Percentiles rank a stretch among this genome's conserved stretches.
Conservation (phyloP, 2,329 filamentous ascomycete genomes). For the Pyrenochaeta sp. region DNA sequence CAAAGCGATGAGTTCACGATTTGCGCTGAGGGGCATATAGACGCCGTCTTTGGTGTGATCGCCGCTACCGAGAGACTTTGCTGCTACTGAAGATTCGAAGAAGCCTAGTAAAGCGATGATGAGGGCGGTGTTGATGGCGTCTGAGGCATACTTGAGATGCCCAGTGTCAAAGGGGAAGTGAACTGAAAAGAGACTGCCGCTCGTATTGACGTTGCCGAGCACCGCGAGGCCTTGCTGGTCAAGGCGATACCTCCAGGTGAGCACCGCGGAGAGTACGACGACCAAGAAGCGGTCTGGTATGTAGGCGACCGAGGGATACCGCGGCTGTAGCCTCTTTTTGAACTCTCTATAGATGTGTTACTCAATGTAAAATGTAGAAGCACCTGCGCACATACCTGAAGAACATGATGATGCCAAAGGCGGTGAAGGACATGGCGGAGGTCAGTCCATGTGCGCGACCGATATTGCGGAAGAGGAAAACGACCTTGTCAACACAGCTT, state of each 20-base stretch:
- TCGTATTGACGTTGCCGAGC: constrained; percentile 80
- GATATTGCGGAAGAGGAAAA: constrained; percentile 77
- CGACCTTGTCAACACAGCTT: constrained; percentile 84
- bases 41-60: constrained; percentile 68
- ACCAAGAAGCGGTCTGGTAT: constrained; percentile 91
- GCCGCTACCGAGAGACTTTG: constrained; percentile 76
- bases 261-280: constrained; percentile 81
- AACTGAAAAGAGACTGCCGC: constrained; percentile 77
- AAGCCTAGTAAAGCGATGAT: constrained; percentile 96
- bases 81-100: constrained; percentile 96
- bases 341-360: constrained; percentile 66
- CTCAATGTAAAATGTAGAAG: constrained; percentile 1
- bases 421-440: constrained; percentile 75
- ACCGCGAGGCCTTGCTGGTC: constrained; percentile 81
- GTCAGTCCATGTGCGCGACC: constrained; percentile 77
- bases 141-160: constrained; percentile 82
- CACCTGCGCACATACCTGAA: constrained; percentile 67
- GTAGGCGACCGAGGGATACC: constrained; percentile 83
- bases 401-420: constrained; percentile 90
- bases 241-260: constrained; percentile 82
- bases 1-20: constrained; percentile 90
- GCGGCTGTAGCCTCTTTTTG: constrained; percentile 81
- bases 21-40: constrained; percentile 84
- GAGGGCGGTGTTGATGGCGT: constrained; percentile 89
- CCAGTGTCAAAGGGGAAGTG: constrained; percentile 82